Evolutionary conservation across 176 grass and related monocot genomes (phyloP).

Genomic region (Eleusine coracana): DNA sequence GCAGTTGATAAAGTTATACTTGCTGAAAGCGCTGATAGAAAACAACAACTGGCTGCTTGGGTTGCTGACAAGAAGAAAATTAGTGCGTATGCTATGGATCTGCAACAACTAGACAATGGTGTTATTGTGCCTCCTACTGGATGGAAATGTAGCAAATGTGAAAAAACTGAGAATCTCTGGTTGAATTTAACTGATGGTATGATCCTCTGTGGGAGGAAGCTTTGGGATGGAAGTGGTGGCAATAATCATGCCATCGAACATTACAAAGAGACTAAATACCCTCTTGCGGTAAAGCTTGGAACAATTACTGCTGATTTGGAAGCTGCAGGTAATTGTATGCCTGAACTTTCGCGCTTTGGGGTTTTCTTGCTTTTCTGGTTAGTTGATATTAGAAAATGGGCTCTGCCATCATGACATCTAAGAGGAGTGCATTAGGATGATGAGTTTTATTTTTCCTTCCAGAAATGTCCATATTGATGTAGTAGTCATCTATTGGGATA

Average conservation of each 20-base stretch:
- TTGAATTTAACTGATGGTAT: conserved; percentile 96
- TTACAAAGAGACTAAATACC: conserved; percentile 85
- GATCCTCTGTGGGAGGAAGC: conserved; percentile 79
- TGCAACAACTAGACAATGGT: conserved; percentile 89
- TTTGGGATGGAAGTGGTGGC: conserved; percentile 94
- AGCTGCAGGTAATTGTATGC: conserved; percentile 87
- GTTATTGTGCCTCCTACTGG: conserved; percentile 83
- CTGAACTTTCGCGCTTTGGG: conserved; percentile 24
- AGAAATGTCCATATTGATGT: not conserved
- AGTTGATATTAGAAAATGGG: not conserved
- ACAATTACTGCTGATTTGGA: conserved; percentile 90
- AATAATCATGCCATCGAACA: conserved; percentile 97
- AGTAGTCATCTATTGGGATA: not conserved
- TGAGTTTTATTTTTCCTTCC: too few species aligned
- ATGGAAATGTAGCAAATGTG: conserved; percentile 96
- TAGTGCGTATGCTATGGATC: conserved; percentile 74
- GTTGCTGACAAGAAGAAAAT: conserved; percentile 84
- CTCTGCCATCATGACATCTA: not conserved
- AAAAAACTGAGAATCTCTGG: conserved; percentile 98
- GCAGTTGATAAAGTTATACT: conserved; percentile 86
- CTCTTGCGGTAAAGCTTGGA: conserved; percentile 92
- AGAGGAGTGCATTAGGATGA: not conserved
- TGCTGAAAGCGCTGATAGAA: conserved; percentile 80
- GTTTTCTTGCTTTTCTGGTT: not conserved
- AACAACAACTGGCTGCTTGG: conserved; percentile 89